Percentiles rank a stretch among this genome's conserved stretches.
phyloP scores from a whole-genome alignment of 2,329 filamentous ascomycete species.

The Truncatella angustata region DNA sequence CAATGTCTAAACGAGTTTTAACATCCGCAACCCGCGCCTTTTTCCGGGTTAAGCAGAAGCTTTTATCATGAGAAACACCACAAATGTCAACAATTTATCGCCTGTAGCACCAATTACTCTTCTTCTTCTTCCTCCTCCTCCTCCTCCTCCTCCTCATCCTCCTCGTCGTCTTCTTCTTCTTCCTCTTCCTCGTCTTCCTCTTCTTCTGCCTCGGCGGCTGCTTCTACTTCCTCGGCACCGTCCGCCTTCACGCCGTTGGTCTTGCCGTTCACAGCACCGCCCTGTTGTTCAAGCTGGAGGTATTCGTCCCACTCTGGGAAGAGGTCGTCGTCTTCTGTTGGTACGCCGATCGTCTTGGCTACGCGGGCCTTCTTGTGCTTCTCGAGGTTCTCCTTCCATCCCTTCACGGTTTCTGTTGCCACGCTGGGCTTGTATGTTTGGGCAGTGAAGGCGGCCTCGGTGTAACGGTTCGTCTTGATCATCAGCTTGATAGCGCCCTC shows the following conservation, averaged over 20 bases:
- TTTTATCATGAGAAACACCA: not conserved
- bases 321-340: slow-evolving; percentile 79
- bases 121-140: not conserved
- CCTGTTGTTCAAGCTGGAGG: slow-evolving; percentile 74
- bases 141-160: not conserved
- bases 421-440: slow-evolving; percentile 93
- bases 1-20: not conserved
- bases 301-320: slow-evolving; percentile 98
- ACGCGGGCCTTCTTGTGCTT: slow-evolving; percentile 84
- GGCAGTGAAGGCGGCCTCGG: slow-evolving; percentile 87
- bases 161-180: slow-evolving; percentile 9
- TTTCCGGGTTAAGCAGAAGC: not conserved
- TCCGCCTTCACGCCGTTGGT: slow-evolving; percentile 21
- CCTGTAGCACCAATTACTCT: not conserved
- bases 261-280: slow-evolving; percentile 41
- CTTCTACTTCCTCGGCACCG: slow-evolving; percentile 22
- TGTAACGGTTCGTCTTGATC: slow-evolving; percentile 71
- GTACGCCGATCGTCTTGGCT: slow-evolving; percentile 77
- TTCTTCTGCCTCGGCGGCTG: slow-evolving; percentile 21
- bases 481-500: slow-evolving; percentile 79
- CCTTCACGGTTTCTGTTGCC: slow-evolving; percentile 62
- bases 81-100: not conserved
- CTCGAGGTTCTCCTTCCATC: slow-evolving; percentile 84
- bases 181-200: slow-evolving; percentile 21
- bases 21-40: not conserved